Evolutionary conservation across 2,329 filamentous ascomycete genomes (phyloP).

Genomic region (Zasmidium cellare): DNA sequence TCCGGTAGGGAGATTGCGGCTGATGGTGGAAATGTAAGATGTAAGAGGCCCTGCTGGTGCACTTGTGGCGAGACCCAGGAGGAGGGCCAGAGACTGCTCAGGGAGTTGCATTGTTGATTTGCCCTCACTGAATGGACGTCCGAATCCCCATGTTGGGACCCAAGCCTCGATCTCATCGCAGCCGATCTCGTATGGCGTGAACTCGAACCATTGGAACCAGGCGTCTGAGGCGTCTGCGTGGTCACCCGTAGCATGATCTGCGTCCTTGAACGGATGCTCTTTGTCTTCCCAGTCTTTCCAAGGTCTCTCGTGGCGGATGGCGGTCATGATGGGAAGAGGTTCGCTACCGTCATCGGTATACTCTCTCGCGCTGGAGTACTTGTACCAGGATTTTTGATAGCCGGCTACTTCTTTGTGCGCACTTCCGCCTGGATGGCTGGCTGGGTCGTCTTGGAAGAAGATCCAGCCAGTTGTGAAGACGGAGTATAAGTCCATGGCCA

Average conservation of each 20-base stretch:
- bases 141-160: constrained; percentile 39
- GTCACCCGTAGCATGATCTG: constrained; percentile 25
- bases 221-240: constrained; percentile 35
- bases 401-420: constrained; percentile 26
- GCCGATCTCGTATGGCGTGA: constrained; percentile 37
- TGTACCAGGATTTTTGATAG: constrained; percentile 30
- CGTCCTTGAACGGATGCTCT: constrained; percentile 30
- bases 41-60: constrained; percentile 36
- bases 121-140: constrained; percentile 34
- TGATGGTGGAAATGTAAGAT: constrained; percentile 35
- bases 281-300: constrained; percentile 32
- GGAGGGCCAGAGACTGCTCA: constrained; percentile 36
- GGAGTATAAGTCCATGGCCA: constrained; percentile 36
- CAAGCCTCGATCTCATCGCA: constrained; percentile 39
- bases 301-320: constrained; percentile 30
- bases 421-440: constrained; percentile 21
- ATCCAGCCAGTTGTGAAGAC: constrained; percentile 35
- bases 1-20: constrained; percentile 31
- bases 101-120: constrained; percentile 34
- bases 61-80: constrained; percentile 35
- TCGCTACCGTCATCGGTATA: constrained; percentile 27
- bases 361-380: constrained; percentile 28
- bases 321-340: constrained; percentile 31
- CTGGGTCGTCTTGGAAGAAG: constrained; percentile 32
- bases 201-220: constrained; percentile 40